Evolutionary conservation across 2,329 filamentous ascomycete species (phyloP), one percentile per base, ranked within the genome.

Genomic region (Pezicula neosporulosa): DNA sequence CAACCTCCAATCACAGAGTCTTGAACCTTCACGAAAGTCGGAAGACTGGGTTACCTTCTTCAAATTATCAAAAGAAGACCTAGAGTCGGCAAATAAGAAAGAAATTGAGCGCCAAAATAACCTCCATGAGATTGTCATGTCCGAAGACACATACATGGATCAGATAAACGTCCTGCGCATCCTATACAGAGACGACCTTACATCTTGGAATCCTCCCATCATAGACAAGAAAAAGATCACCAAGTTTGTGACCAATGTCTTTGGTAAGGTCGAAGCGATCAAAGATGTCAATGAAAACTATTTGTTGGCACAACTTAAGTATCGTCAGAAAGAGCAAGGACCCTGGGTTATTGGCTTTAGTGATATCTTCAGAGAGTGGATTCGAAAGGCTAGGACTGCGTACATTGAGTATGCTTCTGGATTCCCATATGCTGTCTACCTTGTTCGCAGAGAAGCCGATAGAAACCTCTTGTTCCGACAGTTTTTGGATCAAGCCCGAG

Each of bases 331-430:
- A 63, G 94, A 97, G 66, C 93, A 99, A 72, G 94, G 94, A 0
- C 94, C 94, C 0, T 99, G 91, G 85, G 86, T 99, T 52, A 78
- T 82, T 12, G 94, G 94, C 3, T 97, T 97, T 71, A 97, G 92
- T 66, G 94, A 97, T 64, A 90, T 99, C 46, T 97, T 99, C 76
- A 80, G 94, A 52, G 94, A 99, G 72, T 99, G 94, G 94, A 96
- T 97, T 56, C 83, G 94, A 56, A 97, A 97, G 69, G 94, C 94
- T 30, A 90, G 87, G 68, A 76, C 80, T 2, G 87, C 90, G 10
- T 99, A 97, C 66, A 85, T 97, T 54, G 91, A 96, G 52, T 99
- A 97, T 68, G 93, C 93, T 37, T 86, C 87, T 1, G 85, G 85
- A 0, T 97, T 94, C 60, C 93, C 93, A 0, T 84, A 86, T 52